Evolutionary conservation across 2,329 filamentous ascomycete species (phyloP).

Genomic region (Talaromyces funiculosus): DNA sequence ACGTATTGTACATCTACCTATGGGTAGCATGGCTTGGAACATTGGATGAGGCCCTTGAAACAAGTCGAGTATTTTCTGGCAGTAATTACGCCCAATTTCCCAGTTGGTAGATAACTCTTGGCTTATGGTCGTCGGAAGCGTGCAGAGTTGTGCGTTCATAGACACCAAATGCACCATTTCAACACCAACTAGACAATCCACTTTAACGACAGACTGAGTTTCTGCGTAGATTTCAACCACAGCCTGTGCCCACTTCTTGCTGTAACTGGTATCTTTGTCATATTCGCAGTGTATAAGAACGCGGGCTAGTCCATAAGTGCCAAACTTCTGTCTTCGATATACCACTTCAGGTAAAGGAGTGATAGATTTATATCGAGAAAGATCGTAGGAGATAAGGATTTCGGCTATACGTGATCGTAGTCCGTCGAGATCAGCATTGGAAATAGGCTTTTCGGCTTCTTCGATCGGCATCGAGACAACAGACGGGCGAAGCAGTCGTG

Average conservation of each 20-base stretch:
- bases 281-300: not conserved
- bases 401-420: not conserved
- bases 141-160: not conserved
- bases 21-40: conserved; percentile 4
- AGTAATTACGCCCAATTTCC: not conserved
- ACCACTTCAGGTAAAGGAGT: not conserved
- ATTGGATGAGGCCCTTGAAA: not conserved
- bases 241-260: not conserved
- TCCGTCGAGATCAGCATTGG: not conserved
- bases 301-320: not conserved
- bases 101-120: not conserved
- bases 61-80: not conserved
- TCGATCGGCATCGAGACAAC: not conserved
- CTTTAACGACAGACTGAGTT: not conserved
- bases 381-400: not conserved
- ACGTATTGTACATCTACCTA: not conserved
- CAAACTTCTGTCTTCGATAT: not conserved
- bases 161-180: not conserved
- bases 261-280: not conserved
- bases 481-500: not conserved
- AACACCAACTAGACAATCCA: not conserved
- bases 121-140: not conserved
- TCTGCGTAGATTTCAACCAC: not conserved
- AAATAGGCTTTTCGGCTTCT: not conserved
- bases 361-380: not conserved